Percentiles rank a stretch among this genome's conserved stretches.
These are phyloP conservation scores for Marchantia paleacea DNA, from an alignment of 225 moss, liverwort and hornwort species.

Conservation along the genomic window DNA sequence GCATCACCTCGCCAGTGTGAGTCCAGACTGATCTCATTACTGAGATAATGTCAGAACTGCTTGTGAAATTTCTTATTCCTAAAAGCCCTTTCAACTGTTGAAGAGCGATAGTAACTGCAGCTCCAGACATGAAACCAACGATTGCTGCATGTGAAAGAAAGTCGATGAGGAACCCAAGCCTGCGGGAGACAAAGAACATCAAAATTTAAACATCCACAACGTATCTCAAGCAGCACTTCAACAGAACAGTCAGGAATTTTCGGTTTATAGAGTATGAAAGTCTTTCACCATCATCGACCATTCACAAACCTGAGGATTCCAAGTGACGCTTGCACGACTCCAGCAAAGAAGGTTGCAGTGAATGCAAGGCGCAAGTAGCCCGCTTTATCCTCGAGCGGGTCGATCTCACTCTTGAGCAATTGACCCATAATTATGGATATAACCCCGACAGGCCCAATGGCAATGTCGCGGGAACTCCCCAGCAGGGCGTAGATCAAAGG, in stretches of 20 bases:
- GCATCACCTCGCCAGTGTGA: constrained; percentile 39
- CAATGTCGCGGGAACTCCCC: constrained; percentile 70
- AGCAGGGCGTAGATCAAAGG: constrained; percentile 64
- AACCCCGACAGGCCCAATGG: constrained; percentile 80
- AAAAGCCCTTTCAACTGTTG: constrained; percentile 77
- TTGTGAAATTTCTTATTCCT: constrained; percentile 61
- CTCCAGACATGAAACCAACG: constrained; percentile 92
- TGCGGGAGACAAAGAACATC: constrained; percentile 15
- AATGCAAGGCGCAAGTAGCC: constrained; percentile 55
- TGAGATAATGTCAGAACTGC: constrained; percentile 56
- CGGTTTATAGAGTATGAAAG: background rate
- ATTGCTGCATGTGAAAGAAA: constrained; percentile 88
- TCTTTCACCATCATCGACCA: background rate
- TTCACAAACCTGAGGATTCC: constrained; percentile 65
- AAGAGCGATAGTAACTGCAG: constrained; percentile 75
- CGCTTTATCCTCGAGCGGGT: constrained; percentile 15
- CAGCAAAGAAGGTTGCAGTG: constrained; percentile 83
- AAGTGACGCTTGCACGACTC: constrained; percentile 59
- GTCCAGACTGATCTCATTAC: constrained; percentile 64
- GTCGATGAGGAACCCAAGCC: constrained; percentile 80
- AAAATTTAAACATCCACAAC: background rate
- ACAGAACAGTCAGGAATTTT: background rate
- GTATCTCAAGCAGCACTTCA: background rate
- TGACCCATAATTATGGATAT: constrained; percentile 71
- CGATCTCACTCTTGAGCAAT: constrained; percentile 53